Percentiles rank a stretch among this genome's conserved stretches.
Evolutionary conservation across 1,284 basidiomycete species (phyloP).

Genomic region (Trametes polyzona): DNA sequence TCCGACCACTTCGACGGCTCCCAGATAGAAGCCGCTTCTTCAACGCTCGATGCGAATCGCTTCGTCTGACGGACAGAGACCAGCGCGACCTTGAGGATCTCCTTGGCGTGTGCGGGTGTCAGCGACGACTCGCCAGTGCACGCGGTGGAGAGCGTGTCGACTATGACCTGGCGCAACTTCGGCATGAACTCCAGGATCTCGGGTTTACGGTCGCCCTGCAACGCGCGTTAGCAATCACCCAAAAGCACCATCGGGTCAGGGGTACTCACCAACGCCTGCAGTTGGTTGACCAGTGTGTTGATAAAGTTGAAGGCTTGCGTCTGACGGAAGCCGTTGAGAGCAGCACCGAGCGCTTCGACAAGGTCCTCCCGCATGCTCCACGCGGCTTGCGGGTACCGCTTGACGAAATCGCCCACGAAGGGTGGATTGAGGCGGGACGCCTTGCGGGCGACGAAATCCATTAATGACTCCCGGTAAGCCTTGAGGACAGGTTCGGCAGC

Average conservation of each 20-base stretch:
- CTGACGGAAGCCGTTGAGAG: conserved; percentile 77
- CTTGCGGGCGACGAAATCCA: conserved; percentile 84
- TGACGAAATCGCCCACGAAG: conserved; percentile 84
- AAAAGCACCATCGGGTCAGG: not conserved
- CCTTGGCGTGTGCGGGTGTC: conserved; percentile 76
- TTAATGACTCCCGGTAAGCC: conserved; percentile 71
- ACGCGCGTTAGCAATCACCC: not conserved
- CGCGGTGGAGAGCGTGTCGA: conserved; percentile 55
- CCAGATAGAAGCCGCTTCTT: conserved; percentile 44
- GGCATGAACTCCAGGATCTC: conserved; percentile 51
- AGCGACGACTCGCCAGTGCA: conserved; percentile 52
- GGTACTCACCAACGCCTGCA: conserved; percentile 54
- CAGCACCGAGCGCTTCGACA: conserved; percentile 54
- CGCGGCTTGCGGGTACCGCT: conserved; percentile 66
- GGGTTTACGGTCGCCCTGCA: conserved; percentile 23
- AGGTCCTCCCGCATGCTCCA: conserved; percentile 73
- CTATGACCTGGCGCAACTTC: conserved; percentile 53
- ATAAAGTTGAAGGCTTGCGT: conserved; percentile 79
- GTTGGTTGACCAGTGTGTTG: conserved; percentile 65
- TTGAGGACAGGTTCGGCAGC: conserved; percentile 50
- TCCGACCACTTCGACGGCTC: conserved; percentile 45
- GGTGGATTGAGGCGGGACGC: conserved; percentile 72
- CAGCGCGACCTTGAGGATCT: conserved; percentile 76
- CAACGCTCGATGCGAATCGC: conserved; percentile 39
- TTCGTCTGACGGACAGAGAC: conserved; percentile 69